These are phyloP conservation scores for Aureobasidium vineae DNA, from an alignment of 2,329 filamentous ascomycete genomes.

Conservation along the genomic window DNA sequence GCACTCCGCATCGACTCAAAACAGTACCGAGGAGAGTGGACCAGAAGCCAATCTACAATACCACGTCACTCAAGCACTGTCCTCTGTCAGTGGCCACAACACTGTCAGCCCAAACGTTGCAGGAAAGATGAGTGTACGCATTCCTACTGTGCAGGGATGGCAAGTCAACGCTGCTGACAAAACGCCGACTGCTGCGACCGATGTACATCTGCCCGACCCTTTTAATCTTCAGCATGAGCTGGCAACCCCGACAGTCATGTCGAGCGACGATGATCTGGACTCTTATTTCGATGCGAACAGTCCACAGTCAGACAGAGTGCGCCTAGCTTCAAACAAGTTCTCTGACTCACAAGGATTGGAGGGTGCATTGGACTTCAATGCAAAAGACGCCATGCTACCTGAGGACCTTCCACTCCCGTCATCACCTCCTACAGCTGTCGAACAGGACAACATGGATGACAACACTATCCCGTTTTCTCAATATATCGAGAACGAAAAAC, in stretches of 20 bases:
- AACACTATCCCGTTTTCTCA: slow-evolving; percentile 8
- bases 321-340: background rate
- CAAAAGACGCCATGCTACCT: background rate
- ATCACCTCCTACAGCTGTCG: slow-evolving; percentile 3
- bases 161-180: slow-evolving; percentile 5
- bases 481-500: slow-evolving; percentile 20
- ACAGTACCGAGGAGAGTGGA: slow-evolving; percentile 17
- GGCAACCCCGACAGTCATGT: slow-evolving; percentile 5
- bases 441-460: slow-evolving; percentile 3
- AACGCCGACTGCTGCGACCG: slow-evolving; percentile 5
- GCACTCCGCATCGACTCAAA: background rate
- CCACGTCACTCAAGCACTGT: slow-evolving; percentile 8
- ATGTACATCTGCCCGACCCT: background rate
- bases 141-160: slow-evolving; percentile 2
- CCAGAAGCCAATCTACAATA: slow-evolving; percentile 20
- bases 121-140: background rate
- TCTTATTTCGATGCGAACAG: slow-evolving; percentile 25
- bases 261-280: slow-evolving; percentile 23
- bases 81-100: background rate
- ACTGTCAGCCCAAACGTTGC: background rate
- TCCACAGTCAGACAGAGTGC: slow-evolving; percentile 7
- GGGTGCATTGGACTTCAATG: background rate
- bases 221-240: slow-evolving; percentile 9
- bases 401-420: slow-evolving; percentile 24
- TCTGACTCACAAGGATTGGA: background rate